Conservation (phyloP, 129 eudicot species). For the Ambrosia artemisiifolia region DNA sequence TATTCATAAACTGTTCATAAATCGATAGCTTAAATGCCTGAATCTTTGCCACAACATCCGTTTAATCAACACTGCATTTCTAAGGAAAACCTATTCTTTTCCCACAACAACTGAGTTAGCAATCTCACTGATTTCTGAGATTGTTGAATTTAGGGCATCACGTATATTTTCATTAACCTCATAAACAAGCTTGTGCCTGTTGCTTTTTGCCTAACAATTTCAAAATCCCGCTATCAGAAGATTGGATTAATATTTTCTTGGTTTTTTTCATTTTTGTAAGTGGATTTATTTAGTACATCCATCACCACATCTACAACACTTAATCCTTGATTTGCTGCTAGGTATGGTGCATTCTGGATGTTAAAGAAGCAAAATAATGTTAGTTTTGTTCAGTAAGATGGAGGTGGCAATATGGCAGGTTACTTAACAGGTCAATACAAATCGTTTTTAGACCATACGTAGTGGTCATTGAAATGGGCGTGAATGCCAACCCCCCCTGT, state of each 20-base stretch:
- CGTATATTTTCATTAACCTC: conserved; percentile 58
- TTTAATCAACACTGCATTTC: conserved; percentile 34
- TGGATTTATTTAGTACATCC: conserved; percentile 46
- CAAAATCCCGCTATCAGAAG: conserved; percentile 65
- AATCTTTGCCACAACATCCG: conserved; percentile 57
- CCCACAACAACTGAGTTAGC: conserved; percentile 65
- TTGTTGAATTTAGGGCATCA: conserved; percentile 54
- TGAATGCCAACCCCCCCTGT: no score
- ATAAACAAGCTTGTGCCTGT: conserved; percentile 61
- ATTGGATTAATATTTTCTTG: conserved; percentile 68
- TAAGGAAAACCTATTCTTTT: no score
- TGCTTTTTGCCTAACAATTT: conserved; percentile 43
- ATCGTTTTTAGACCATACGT: no score
- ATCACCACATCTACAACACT: conserved; percentile 61
- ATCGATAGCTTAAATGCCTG: conserved; percentile 63
- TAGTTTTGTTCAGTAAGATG: neutral
- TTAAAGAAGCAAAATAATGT: conserved; percentile 8
- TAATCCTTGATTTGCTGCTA: conserved; percentile 63
- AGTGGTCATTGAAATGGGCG: no score
- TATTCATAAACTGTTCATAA: conserved; percentile 59
- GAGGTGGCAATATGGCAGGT: neutral
- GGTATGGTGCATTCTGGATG: conserved; percentile 75
- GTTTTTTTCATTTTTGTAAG: conserved; percentile 35
- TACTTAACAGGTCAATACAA: neutral
- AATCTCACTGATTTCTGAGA: conserved; percentile 53